phyloP scores from a whole-genome alignment of 139 green algal genomes.

The Ettlia oleoabundans region DNA sequence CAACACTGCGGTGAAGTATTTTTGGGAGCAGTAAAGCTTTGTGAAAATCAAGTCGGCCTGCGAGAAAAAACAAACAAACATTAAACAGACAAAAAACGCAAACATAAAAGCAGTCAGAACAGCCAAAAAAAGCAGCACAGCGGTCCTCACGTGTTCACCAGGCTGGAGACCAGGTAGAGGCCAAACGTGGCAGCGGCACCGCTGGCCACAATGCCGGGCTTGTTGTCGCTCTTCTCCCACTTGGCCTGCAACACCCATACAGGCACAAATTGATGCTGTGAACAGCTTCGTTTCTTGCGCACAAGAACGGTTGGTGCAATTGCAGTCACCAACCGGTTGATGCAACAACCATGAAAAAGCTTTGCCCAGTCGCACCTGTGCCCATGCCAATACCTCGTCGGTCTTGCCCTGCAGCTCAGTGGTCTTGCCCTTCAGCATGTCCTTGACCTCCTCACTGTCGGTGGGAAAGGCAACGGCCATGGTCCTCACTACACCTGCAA shows the following conservation, averaged over 20 bases:
- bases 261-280: no score
- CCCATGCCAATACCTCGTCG: not conserved
- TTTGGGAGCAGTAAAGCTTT: not conserved
- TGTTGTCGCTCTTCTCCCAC: constrained; percentile 52
- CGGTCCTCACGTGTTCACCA: constrained; percentile 30
- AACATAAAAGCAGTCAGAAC: no score
- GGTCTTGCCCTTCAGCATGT: constrained; percentile 18
- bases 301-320: no score
- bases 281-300: no score
- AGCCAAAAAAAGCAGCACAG: not conserved
- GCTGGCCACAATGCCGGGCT: constrained; percentile 43
- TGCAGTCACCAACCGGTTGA: no score
- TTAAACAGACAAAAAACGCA: not conserved
- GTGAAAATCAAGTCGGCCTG: not conserved
- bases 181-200: constrained; percentile 33
- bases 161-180: constrained; percentile 38
- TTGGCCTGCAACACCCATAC: constrained; percentile 7
- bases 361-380: not conserved
- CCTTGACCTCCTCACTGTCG: constrained; percentile 16
- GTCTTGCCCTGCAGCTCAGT: constrained; percentile 22
- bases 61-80: not conserved
- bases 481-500: not conserved
- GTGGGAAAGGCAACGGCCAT: constrained; percentile 4
- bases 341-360: no score
- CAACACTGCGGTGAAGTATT: constrained; percentile 16